Evolutionary conservation across 2,329 filamentous ascomycete genomes (phyloP).

Genomic region (Stemphylium lycopersici): DNA sequence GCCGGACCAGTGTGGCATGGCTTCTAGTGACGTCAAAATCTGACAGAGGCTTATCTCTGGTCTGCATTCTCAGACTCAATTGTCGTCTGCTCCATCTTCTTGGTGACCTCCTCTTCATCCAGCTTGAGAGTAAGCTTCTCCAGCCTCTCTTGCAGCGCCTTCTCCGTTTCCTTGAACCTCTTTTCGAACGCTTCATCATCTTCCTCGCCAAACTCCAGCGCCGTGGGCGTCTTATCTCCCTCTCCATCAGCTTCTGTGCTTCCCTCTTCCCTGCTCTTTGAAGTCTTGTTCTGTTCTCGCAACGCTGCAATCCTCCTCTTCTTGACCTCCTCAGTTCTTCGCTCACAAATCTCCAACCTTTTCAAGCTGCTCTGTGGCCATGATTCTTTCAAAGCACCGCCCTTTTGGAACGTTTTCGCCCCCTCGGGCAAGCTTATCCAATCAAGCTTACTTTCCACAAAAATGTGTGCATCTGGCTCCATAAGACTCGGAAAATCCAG

Average conservation of each 20-base stretch:
- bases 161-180: slow-evolving; percentile 35
- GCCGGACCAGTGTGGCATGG: no score
- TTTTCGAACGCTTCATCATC: slow-evolving; percentile 41
- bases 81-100: background rate
- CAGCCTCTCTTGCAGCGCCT: slow-evolving; percentile 34
- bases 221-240: slow-evolving; percentile 42
- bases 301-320: background rate
- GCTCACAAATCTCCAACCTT: slow-evolving; percentile 27
- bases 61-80: background rate
- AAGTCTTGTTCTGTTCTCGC: background rate
- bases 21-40: background rate
- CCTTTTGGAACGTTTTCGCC: slow-evolving; percentile 21
- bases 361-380: slow-evolving; percentile 41
- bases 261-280: background rate
- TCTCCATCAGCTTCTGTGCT: slow-evolving; percentile 15
- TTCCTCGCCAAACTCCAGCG: slow-evolving; percentile 22
- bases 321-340: slow-evolving; percentile 10
- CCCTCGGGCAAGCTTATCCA: slow-evolving; percentile 37
- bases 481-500: slow-evolving; percentile 37
- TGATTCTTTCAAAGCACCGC: slow-evolving; percentile 12
- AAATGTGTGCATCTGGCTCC: slow-evolving; percentile 40
- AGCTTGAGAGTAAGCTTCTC: slow-evolving; percentile 39
- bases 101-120: slow-evolving; percentile 15
- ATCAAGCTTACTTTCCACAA: slow-evolving; percentile 35
- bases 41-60: background rate